These are phyloP conservation scores for Ceratocystis variospora DNA, from an alignment of 2,329 filamentous ascomycete species.

Conservation along the genomic window DNA sequence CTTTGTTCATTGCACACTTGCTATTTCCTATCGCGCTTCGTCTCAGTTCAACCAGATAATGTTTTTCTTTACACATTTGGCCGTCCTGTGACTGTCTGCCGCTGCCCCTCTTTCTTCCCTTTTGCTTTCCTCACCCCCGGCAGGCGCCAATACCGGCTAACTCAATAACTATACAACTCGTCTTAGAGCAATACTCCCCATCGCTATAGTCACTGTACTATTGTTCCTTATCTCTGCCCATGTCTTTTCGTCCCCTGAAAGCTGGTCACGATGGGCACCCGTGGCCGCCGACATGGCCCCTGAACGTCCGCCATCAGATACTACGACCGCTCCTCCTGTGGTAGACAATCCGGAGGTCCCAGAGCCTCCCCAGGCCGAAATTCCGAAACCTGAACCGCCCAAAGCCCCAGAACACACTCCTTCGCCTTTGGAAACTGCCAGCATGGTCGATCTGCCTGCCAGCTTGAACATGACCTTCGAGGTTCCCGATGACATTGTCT, in stretches of 20 bases:
- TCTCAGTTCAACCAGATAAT: background rate
- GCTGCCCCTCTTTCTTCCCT: background rate
- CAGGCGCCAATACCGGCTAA: background rate
- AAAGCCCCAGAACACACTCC: background rate
- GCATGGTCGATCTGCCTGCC: constrained; percentile 3
- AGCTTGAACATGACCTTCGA: constrained; percentile 16
- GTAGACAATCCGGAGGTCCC: background rate
- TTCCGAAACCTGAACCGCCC: background rate
- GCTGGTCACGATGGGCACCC: constrained; percentile 17
- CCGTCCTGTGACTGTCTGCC: background rate
- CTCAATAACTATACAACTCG: background rate
- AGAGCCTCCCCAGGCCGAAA: background rate
- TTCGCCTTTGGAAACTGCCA: constrained; percentile 13
- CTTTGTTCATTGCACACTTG: background rate
- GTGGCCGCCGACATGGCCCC: background rate
- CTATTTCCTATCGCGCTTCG: background rate
- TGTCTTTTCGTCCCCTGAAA: constrained; percentile 14
- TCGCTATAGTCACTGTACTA: constrained; percentile 15
- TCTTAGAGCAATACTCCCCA: constrained; percentile 12
- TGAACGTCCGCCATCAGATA: background rate
- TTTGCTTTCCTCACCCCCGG: background rate
- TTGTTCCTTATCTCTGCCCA: constrained; percentile 18
- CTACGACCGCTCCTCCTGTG: background rate
- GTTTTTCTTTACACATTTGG: background rate
- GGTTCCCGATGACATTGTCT: constrained; percentile 16